phyloP scores from a whole-genome alignment of 2,329 filamentous ascomycete genomes.

The Alternaria sp. region DNA sequence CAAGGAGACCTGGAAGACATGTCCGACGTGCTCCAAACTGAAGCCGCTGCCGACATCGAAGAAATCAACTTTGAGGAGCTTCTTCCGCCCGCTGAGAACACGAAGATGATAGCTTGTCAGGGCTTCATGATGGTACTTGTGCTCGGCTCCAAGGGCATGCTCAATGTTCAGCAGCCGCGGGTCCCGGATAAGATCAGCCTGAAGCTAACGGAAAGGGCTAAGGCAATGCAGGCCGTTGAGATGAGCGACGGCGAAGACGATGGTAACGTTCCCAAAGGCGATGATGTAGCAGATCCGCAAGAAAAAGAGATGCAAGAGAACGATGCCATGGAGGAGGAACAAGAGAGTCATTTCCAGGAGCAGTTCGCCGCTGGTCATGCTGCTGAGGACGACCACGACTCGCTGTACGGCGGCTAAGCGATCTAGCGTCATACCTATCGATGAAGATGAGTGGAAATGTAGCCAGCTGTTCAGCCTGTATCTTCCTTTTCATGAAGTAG shows the following conservation, averaged over 20 bases:
- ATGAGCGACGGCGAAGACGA: slow-evolving; percentile 17
- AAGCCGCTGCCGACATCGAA: slow-evolving; percentile 40
- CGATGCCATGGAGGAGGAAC: slow-evolving; percentile 15
- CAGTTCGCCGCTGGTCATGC: slow-evolving; percentile 33
- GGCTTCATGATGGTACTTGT: slow-evolving; percentile 53
- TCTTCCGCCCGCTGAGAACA: slow-evolving; percentile 66
- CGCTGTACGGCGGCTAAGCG: slow-evolving; percentile 35
- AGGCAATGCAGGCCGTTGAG: slow-evolving; percentile 25
- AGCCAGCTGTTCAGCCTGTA: background rate
- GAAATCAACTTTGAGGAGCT: slow-evolving; percentile 73
- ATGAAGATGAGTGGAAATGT: background rate
- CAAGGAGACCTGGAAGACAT: slow-evolving; percentile 21
- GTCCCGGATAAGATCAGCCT: slow-evolving; percentile 53
- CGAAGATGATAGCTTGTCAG: slow-evolving; percentile 68
- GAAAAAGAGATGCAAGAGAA: slow-evolving; percentile 11
- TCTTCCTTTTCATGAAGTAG: background rate
- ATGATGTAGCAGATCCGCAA: background rate
- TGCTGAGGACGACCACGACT: slow-evolving; percentile 29
- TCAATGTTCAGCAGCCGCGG: slow-evolving; percentile 68
- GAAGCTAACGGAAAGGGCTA: slow-evolving; percentile 35
- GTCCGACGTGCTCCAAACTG: slow-evolving; percentile 37
- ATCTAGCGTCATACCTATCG: background rate
- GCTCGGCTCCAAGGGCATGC: slow-evolving; percentile 65
- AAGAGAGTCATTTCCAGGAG: slow-evolving; percentile 36
- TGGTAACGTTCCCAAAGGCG: background rate